Evolutionary conservation across 108 stramenopile species (phyloP).

Genomic region (Nannochloropsis salina): DNA sequence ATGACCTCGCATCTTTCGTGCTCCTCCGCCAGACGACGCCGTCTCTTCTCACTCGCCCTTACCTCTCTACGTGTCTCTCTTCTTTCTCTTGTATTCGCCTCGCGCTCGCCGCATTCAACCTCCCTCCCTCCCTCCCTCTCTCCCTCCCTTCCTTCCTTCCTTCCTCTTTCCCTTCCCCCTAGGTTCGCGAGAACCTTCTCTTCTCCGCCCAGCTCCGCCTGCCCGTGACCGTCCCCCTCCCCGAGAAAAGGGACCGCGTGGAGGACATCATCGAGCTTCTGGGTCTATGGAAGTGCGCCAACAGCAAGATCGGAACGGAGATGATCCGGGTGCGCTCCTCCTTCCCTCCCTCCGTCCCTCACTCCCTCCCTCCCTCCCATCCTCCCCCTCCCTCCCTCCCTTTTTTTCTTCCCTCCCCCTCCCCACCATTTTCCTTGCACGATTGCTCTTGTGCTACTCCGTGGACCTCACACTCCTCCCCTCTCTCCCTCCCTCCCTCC

Average conservation of each 20-base stretch:
- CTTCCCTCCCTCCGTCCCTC: background rate
- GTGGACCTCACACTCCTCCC: background rate
- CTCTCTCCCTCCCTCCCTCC: background rate
- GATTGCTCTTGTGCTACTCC: background rate
- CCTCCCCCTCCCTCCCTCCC: background rate
- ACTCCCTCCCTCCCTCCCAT: background rate
- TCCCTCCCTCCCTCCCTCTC: background rate
- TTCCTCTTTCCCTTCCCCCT: background rate
- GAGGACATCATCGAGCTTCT: background rate
- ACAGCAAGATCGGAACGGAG: background rate
- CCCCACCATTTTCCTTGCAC: too few species aligned
- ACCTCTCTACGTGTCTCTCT: too few species aligned
- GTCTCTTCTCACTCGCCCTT: too few species aligned
- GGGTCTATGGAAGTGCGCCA: background rate
- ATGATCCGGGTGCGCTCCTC: background rate
- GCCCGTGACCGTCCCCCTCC: background rate
- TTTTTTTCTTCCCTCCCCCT: background rate
- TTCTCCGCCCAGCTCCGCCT: slow-evolving; percentile 3
- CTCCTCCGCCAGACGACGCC: too few species aligned
- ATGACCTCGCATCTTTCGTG: background rate
- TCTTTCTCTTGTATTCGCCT: too few species aligned
- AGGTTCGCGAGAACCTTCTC: background rate
- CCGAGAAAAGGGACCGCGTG: background rate
- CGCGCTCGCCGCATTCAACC: background rate
- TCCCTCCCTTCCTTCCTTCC: background rate